phyloP scores from a whole-genome alignment of 2,329 filamentous ascomycete species.

The Triangularia verruculosa region DNA sequence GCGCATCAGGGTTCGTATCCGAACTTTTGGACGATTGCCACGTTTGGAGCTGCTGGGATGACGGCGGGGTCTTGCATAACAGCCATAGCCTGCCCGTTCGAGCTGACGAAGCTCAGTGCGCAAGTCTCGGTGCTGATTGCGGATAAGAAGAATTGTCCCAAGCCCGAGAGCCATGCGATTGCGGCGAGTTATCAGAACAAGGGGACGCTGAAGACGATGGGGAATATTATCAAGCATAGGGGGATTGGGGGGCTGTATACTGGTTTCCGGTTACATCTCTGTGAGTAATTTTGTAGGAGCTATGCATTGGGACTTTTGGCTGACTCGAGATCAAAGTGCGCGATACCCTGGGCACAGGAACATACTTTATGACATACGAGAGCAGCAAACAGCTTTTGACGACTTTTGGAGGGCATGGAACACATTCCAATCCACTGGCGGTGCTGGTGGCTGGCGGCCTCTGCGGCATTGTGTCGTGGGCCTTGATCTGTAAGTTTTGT shows the following conservation, averaged over 20 bases:
- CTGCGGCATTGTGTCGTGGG: constrained; percentile 82
- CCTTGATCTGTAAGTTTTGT: constrained; percentile 57
- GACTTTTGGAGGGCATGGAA: constrained; percentile 66
- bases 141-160: constrained; percentile 46
- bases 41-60: constrained; percentile 75
- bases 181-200: constrained; percentile 73
- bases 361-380: constrained; percentile 89
- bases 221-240: constrained; percentile 72
- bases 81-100: constrained; percentile 79
- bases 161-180: constrained; percentile 54
- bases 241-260: constrained; percentile 74
- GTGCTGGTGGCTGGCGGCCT: constrained; percentile 76
- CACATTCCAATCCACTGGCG: constrained; percentile 74
- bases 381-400: constrained; percentile 79
- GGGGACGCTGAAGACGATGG: constrained; percentile 72
- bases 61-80: constrained; percentile 78
- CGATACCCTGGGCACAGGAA: constrained; percentile 77
- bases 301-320: not conserved
- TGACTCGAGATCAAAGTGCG: constrained; percentile 52
- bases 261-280: constrained; percentile 72
- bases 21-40: constrained; percentile 68
- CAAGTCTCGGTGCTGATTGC: constrained; percentile 80
- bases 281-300: constrained; percentile 47
- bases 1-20: constrained; percentile 69
- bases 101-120: constrained; percentile 84